Conservation (phyloP, 352 stramenopile species). For the Pythium plurisporium region DNA sequence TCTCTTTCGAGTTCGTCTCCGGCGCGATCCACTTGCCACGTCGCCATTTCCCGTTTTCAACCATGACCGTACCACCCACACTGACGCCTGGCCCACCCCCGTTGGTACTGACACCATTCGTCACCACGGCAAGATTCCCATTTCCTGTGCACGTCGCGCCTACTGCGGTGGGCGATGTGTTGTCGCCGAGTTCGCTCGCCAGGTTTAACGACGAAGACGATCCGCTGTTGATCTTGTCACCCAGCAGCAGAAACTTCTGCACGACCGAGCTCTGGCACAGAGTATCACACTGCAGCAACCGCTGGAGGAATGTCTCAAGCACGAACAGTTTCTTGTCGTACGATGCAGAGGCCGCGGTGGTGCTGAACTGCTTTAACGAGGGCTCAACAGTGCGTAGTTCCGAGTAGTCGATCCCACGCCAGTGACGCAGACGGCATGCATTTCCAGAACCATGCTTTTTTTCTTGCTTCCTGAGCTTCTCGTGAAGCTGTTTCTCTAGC, state of each 20-base stretch:
- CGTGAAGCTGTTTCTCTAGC: conserved; percentile 57
- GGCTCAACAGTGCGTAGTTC: conserved; percentile 47
- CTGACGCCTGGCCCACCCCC: too few relatives aligned
- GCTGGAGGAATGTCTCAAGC: conserved; percentile 67
- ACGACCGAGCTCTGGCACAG: conserved; percentile 69
- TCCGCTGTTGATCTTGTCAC: conserved; percentile 7
- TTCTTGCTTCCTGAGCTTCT: conserved; percentile 70
- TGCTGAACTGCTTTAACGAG: conserved; percentile 35
- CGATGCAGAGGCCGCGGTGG: conserved; percentile 17
- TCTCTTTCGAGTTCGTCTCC: conserved; percentile 66
- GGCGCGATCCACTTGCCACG: conserved; percentile 64
- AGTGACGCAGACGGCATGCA: conserved; percentile 40
- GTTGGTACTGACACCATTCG: too few relatives aligned
- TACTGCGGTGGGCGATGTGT: not conserved
- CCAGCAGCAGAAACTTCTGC: conserved; percentile 68
- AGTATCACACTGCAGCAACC: conserved; percentile 61
- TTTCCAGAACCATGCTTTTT: conserved; percentile 43
- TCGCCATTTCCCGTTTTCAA: conserved; percentile 39
- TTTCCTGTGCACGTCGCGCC: not conserved
- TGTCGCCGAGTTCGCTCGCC: not conserved
- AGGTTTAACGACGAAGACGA: not conserved
- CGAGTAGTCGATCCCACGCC: conserved; percentile 68
- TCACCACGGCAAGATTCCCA: not conserved
- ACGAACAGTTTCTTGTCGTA: conserved; percentile 68
- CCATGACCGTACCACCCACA: conserved; percentile 34